A percentile compares a stretch with the other conserved stretches of the same genome.
Conservation (phyloP, 768 basidiomycete species). For the Tulasnella sp. region DNA sequence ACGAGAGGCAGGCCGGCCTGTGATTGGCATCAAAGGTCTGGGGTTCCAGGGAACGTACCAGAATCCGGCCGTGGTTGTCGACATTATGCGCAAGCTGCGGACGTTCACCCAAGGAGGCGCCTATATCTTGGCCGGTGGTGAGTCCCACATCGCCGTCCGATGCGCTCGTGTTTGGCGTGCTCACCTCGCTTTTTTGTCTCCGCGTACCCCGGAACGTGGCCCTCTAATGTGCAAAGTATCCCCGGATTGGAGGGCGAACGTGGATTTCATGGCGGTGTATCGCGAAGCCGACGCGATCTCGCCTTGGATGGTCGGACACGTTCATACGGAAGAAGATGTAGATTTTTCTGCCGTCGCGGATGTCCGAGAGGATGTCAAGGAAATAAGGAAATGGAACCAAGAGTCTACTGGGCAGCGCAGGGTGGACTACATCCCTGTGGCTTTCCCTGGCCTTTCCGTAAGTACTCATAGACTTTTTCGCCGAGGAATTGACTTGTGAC, state of each 20-base stretch:
- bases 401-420: slow-evolving; percentile 37
- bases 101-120: slow-evolving; percentile 56
- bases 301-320: slow-evolving; percentile 75
- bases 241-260: slow-evolving; percentile 57
- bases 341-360: slow-evolving; percentile 50
- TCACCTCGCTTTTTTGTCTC: background rate
- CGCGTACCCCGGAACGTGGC: slow-evolving; percentile 62
- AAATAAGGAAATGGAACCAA: slow-evolving; percentile 31
- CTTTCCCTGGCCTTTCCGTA: slow-evolving; percentile 72
- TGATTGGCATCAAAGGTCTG: slow-evolving; percentile 59
- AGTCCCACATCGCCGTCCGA: background rate
- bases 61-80: slow-evolving; percentile 44
- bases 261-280: slow-evolving; percentile 54
- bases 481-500: slow-evolving; percentile 4
- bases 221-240: slow-evolving; percentile 46
- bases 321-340: slow-evolving; percentile 44
- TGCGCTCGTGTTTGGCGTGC: background rate
- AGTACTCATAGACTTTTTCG: slow-evolving; percentile 22
- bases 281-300: slow-evolving; percentile 69
- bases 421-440: slow-evolving; percentile 73
- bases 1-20: slow-evolving; percentile 52
- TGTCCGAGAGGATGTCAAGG: slow-evolving; percentile 51
- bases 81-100: slow-evolving; percentile 46
- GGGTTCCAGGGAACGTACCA: slow-evolving; percentile 53
- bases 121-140: slow-evolving; percentile 35